These are phyloP conservation scores for Tripidium arundinaceum DNA, from an alignment of 202 grass and related monocot species.

Conservation along the genomic window DNA sequence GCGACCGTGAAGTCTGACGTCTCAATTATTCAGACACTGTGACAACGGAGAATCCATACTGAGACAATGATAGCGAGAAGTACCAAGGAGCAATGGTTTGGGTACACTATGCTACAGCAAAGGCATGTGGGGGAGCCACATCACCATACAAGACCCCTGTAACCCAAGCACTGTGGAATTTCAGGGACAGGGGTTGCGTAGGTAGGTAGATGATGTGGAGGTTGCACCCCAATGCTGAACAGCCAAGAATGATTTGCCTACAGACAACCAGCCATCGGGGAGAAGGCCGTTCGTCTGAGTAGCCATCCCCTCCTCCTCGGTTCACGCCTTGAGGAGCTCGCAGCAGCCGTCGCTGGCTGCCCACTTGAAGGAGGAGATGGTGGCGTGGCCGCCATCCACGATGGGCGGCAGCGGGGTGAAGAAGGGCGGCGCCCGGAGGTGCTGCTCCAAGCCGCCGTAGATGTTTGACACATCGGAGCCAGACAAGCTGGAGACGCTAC, in stretches of 20 bases:
- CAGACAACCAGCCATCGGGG: conserved; percentile 45
- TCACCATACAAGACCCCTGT: conserved; percentile 38
- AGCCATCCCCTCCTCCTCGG: conserved; percentile 32
- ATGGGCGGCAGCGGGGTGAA: conserved; percentile 63
- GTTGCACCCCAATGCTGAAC: conserved; percentile 36
- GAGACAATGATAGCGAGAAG: not conserved
- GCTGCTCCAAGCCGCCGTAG: conserved; percentile 47
- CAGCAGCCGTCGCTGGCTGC: conserved; percentile 52
- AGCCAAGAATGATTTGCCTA: conserved; percentile 97
- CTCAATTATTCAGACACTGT: conserved; percentile 33
- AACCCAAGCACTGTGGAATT: conserved; percentile 27
- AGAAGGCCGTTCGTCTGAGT: conserved; percentile 24
- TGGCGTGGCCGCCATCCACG: conserved; percentile 45
- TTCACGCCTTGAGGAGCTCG: conserved; percentile 81
- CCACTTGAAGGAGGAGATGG: conserved; percentile 61
- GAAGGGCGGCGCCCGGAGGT: conserved; percentile 47
- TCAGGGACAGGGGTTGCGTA: conserved; percentile 6
- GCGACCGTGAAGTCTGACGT: not conserved
- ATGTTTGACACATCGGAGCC: conserved; percentile 70
- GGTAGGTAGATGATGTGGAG: conserved; percentile 34
- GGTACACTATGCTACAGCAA: conserved; percentile 34
- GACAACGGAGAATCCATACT: not conserved
- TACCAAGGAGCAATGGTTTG: conserved; percentile 4
- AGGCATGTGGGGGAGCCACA: conserved; percentile 28
- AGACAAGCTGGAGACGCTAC: conserved; percentile 50